A percentile compares a stretch with the other conserved stretches of the same genome.
Conservation (phyloP, 306 rosid genomes). For the Dalbergia cultrata region DNA sequence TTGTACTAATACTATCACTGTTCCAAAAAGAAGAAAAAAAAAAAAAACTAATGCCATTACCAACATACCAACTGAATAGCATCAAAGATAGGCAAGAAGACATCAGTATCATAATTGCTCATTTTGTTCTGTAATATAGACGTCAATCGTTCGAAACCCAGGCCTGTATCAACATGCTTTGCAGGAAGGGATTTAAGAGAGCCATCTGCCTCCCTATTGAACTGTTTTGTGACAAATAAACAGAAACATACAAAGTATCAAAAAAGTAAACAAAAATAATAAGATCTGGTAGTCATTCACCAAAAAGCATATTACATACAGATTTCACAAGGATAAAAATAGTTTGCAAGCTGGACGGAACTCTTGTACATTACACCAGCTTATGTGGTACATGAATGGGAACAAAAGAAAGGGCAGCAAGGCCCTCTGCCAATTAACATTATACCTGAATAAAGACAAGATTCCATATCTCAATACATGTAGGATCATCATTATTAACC, state of each 20-base stretch:
- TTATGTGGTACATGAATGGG: slow-evolving; percentile 16
- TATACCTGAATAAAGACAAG: slow-evolving; percentile 96
- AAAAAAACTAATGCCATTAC: slow-evolving; percentile 57
- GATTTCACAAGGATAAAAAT: slow-evolving; percentile 1
- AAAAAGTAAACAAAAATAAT: not conserved
- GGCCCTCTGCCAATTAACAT: not conserved
- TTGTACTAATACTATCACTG: not conserved
- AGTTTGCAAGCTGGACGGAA: slow-evolving; percentile 27
- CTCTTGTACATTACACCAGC: not conserved
- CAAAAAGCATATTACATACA: slow-evolving; percentile 16
- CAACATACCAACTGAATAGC: slow-evolving; percentile 84
- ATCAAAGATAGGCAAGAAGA: slow-evolving; percentile 93
- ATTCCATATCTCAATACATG: slow-evolving; percentile 98
- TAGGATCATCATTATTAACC: slow-evolving; percentile 95
- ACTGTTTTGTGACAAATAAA: slow-evolving; percentile 58
- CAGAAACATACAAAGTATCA: slow-evolving; percentile 3
- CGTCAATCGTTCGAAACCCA: slow-evolving; percentile 97
- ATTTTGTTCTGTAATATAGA: slow-evolving; percentile 86
- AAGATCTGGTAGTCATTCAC: not conserved
- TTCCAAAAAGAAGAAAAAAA: slow-evolving; percentile 17
- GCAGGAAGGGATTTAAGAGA: slow-evolving; percentile 90
- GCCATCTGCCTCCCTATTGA: slow-evolving; percentile 90
- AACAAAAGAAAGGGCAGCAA: slow-evolving; percentile 8
- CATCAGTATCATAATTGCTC: slow-evolving; percentile 98
- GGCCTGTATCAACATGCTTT: slow-evolving; percentile 95